Base-by-base conservation (phyloP, 331 rosid genomes). In the Quercus lobata region DNA sequence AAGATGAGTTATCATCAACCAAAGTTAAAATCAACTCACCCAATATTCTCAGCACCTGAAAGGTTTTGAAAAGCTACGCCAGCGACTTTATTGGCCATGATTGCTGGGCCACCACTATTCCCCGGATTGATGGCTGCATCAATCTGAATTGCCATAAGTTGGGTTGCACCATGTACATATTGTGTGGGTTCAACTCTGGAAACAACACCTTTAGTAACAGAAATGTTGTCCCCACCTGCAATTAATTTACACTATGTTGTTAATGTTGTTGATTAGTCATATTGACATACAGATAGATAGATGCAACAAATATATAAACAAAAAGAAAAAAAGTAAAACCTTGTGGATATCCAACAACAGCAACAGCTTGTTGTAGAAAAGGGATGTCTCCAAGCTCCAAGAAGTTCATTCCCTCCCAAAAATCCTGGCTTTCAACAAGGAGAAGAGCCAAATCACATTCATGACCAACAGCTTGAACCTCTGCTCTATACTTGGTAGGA, bases 41-140 rank as follows among this genome's bases (percentile, higher is more conserved):
- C 98, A 75, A 94, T 94, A 83, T 94, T 94, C 85, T 94, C 97
- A 56, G 97, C 94, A 71, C 96, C 96, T 19, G 97, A 89, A 81
- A 94, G 98, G 82, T 94, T 94, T 87, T 94, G 98, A 83, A 94
- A 94, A 75, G 98, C 98, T 54, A 94, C 98, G 22, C 98, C 94
- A 63, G 91, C 96, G 83, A 94, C 98, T 81, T 85, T 92, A 57
- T 84, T 91, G 72, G 90, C 89, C 97, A 89, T 94, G 78, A 94
- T 88, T 8, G 97, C 98, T 22, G 98, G 98, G 82, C 98, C 98
- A 35, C 98, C 97, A 79, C 98, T 92, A 84, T 94, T 94, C 71
- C 98, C 97, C 7, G 98, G 97, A 86, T 94, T 94, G 76, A 94
- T 92, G 37, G 98, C 98, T n/a, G 98, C 97, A 84, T 94, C 98